Conservation (phyloP, 2,329 filamentous ascomycete species). For the Didymella exigua region DNA sequence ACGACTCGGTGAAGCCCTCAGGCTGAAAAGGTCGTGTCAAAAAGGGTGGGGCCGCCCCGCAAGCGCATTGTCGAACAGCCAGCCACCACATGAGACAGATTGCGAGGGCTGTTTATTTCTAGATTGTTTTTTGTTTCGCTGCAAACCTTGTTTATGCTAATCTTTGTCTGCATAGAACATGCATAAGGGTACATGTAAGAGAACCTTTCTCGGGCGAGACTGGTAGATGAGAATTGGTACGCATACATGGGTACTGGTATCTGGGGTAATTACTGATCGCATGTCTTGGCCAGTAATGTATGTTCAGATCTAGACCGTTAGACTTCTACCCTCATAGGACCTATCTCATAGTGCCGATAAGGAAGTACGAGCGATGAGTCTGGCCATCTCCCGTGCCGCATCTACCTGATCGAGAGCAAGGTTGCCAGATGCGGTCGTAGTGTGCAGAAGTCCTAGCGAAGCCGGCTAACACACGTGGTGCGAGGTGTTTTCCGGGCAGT, state of each 20-base stretch:
- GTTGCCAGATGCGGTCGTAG: background rate
- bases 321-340: background rate
- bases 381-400: background rate
- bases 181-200: background rate
- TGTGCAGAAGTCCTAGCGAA: background rate
- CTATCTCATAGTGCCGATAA: conserved; percentile 1
- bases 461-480: conserved; percentile 5
- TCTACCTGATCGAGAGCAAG: background rate
- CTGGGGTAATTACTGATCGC: conserved; percentile 1
- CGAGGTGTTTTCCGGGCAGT: background rate
- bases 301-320: conserved; percentile 1
- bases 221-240: background rate
- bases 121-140: background rate
- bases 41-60: background rate
- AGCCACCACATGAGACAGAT: background rate
- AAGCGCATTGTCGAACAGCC: conserved; percentile 1
- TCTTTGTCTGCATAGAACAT: background rate
- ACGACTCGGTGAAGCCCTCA: conserved; percentile 4
- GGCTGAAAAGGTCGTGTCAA: conserved; percentile 7
- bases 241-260: background rate
- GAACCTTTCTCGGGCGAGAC: background rate
- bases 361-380: background rate
- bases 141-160: conserved; percentile 6
- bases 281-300: background rate
- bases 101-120: conserved; percentile 2